Percentiles rank a stretch among this genome's conserved stretches.
Conservation (phyloP, 2,329 filamentous ascomycete genomes). For the Epichloe festucae region DNA sequence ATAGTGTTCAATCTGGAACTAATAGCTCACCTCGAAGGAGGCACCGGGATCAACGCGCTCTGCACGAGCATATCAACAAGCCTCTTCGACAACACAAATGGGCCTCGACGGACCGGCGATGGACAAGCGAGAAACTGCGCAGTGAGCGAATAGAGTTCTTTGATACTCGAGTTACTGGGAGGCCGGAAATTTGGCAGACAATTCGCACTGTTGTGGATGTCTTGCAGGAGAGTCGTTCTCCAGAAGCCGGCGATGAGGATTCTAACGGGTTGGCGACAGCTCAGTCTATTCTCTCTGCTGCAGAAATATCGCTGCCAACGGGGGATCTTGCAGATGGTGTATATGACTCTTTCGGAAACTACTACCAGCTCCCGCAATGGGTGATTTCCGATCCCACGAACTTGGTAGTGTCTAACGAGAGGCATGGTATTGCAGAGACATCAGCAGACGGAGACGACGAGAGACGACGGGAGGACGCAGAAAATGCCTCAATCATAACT, state of each 20-base stretch:
- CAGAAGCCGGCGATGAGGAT: constrained; percentile 23
- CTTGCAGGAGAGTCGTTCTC: constrained; percentile 43
- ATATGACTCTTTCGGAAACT: constrained; percentile 58
- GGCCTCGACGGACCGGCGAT: constrained; percentile 48
- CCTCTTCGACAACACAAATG: constrained; percentile 55
- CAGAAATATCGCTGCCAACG: constrained; percentile 61
- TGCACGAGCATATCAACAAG: constrained; percentile 56
- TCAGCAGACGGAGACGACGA: constrained; percentile 24
- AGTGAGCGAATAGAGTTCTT: constrained; percentile 74
- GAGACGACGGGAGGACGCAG: neutral
- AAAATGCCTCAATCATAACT: constrained; percentile 13
- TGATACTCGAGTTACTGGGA: constrained; percentile 72
- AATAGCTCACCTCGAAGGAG: constrained; percentile 16
- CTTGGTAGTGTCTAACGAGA: constrained; percentile 26
- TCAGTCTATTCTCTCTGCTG: constrained; percentile 68
- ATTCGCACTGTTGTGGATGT: constrained; percentile 55
- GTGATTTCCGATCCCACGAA: constrained; percentile 55
- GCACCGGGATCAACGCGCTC: constrained; percentile 26
- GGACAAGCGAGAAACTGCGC: constrained; percentile 57
- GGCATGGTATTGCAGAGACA: constrained; percentile 19
- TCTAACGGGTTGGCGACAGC: constrained; percentile 47
- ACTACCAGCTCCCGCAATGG: constrained; percentile 56
- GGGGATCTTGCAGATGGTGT: constrained; percentile 59
- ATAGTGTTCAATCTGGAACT: constrained; percentile 13
- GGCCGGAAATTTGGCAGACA: constrained; percentile 67